Conservation (phyloP, 495 filamentous ascomycete genomes). For the Xylaria intraflava region DNA sequence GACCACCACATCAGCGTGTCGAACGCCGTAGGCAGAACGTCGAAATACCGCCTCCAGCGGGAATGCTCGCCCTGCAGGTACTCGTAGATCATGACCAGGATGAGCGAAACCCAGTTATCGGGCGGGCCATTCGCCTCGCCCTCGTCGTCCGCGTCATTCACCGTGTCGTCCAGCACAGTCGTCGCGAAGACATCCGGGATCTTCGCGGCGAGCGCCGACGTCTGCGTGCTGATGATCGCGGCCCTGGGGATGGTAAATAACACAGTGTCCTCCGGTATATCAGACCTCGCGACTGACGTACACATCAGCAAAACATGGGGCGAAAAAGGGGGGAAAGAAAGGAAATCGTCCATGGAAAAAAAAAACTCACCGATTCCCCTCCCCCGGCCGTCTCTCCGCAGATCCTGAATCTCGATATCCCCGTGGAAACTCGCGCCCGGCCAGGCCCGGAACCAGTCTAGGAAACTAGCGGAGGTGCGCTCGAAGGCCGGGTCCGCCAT, state of each 20-base stretch:
- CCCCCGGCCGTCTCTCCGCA: slow-evolving; percentile 33
- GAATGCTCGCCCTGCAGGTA: slow-evolving; percentile 55
- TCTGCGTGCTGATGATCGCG: slow-evolving; percentile 37
- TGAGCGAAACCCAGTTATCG: slow-evolving; percentile 50
- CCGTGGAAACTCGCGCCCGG: slow-evolving; percentile 42
- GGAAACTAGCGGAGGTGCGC: slow-evolving; percentile 29
- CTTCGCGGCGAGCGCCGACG: slow-evolving; percentile 30
- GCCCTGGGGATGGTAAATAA: slow-evolving; percentile 43
- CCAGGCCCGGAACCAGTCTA: slow-evolving; percentile 38
- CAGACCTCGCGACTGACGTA: slow-evolving; percentile 34
- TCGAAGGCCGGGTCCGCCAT: slow-evolving; percentile 30
- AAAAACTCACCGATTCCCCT: slow-evolving; percentile 38
- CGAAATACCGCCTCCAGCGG: slow-evolving; percentile 72
- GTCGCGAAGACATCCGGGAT: slow-evolving; percentile 36
- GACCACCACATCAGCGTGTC: slow-evolving; percentile 93
- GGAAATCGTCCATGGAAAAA: neutral
- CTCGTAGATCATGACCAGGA: slow-evolving; percentile 78
- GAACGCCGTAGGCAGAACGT: slow-evolving; percentile 70
- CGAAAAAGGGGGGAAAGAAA: neutral
- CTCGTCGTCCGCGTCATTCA: slow-evolving; percentile 28
- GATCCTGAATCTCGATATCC: slow-evolving; percentile 38
- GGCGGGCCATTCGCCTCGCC: slow-evolving; percentile 21
- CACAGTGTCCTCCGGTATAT: slow-evolving; percentile 38
- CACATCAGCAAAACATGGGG: slow-evolving; percentile 4
- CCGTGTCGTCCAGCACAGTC: slow-evolving; percentile 19